Conservation (phyloP, 495 filamentous ascomycete genomes). For the Amorphotheca resinae region DNA sequence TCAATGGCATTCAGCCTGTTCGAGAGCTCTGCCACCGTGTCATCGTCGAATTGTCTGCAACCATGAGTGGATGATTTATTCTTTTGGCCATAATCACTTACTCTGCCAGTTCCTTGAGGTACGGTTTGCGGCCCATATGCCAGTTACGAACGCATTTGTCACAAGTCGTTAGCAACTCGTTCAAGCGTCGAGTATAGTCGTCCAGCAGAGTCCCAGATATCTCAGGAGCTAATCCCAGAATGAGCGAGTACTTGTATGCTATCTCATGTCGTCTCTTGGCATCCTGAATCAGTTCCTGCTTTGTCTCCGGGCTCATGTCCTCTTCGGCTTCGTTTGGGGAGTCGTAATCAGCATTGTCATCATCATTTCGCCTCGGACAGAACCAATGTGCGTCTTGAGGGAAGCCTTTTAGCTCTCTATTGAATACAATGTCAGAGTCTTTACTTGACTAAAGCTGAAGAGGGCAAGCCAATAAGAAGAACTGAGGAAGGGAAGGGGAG, state of each 20-base stretch:
- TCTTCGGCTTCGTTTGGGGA: conserved; percentile 17
- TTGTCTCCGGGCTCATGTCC: conserved; percentile 17
- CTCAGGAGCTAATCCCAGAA: conserved; percentile 13
- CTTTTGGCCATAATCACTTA: conserved; percentile 17
- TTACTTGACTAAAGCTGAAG: not conserved
- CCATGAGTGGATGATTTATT: conserved; percentile 8
- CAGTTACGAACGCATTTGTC: conserved; percentile 71
- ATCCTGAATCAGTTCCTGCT: conserved; percentile 14
- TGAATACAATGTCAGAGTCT: not conserved
- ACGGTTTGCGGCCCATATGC: conserved; percentile 54
- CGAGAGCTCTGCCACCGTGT: conserved; percentile 44
- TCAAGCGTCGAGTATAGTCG: conserved; percentile 27
- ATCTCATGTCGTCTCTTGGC: conserved; percentile 11
- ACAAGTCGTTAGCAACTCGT: conserved; percentile 47
- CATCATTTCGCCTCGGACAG: conserved; percentile 34
- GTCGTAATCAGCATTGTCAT: conserved; percentile 26
- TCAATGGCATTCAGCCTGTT: conserved; percentile 45
- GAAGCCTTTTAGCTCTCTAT: conserved; percentile 21
- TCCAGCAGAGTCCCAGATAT: conserved; percentile 4
- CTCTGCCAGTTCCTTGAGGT: conserved; percentile 48
- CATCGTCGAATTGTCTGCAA: conserved; percentile 43
- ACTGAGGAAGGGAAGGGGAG: not conserved
- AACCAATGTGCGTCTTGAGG: conserved; percentile 36
- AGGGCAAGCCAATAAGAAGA: not conserved
- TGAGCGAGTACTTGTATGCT: conserved; percentile 19